Evolutionary conservation across 345 rosid species (phyloP).

Genomic region (Noccaea bulbosa): DNA sequence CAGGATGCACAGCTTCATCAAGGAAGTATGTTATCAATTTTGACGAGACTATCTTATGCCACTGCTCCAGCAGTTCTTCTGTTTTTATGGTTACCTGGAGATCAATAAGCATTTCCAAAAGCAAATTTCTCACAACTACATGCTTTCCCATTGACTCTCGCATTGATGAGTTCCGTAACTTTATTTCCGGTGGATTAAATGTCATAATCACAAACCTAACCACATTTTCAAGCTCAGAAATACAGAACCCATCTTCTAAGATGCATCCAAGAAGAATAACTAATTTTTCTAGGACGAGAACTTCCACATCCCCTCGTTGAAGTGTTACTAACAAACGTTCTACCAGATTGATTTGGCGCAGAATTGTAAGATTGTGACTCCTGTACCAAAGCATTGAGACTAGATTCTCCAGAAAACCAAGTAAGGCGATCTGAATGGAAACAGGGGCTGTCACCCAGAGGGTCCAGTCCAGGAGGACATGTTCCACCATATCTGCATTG

Average conservation of each 20-base stretch:
- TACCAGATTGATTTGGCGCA: slow-evolving; percentile 83
- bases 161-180: slow-evolving; percentile 59
- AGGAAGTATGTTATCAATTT: slow-evolving; percentile 87
- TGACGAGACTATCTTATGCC: slow-evolving; percentile 96
- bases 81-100: slow-evolving; percentile 90
- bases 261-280: slow-evolving; percentile 87
- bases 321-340: slow-evolving; percentile 85
- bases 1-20: slow-evolving; percentile 97
- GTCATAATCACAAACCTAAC: slow-evolving; percentile 93
- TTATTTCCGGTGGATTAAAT: slow-evolving; percentile 87
- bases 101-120: slow-evolving; percentile 94
- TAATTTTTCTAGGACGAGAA: slow-evolving; percentile 87
- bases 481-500: slow-evolving; percentile 95
- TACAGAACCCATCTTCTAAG: slow-evolving; percentile 83
- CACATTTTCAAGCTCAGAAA: slow-evolving; percentile 89
- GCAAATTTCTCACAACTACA: slow-evolving; percentile 92
- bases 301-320: slow-evolving; percentile 95
- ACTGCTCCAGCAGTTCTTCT: slow-evolving; percentile 87
- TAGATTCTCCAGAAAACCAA: slow-evolving; percentile 91
- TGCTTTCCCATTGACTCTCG: slow-evolving; percentile 93
- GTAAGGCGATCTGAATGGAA: slow-evolving; percentile 80
- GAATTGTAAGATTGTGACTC: slow-evolving; percentile 86
- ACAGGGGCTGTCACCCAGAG: slow-evolving; percentile 87
- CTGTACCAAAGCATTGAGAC: slow-evolving; percentile 96
- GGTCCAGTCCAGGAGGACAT: slow-evolving; percentile 95